A percentile compares a stretch with the other conserved stretches of the same genome.
Conservation (phyloP, 495 filamentous ascomycete species). For the Talaromyces stipitatus region DNA sequence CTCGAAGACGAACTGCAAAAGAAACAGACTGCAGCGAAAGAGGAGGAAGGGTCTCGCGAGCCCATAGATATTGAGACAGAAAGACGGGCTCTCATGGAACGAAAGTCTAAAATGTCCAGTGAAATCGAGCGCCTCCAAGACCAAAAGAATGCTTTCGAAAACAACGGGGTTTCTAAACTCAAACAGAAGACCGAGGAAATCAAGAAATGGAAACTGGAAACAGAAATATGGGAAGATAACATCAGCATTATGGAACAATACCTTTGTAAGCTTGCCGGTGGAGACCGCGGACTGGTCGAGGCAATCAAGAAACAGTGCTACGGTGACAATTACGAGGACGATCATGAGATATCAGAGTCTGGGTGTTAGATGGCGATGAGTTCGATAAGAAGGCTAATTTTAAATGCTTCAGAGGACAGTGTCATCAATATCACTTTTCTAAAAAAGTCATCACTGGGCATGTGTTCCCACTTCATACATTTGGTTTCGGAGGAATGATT, state of each 20-base stretch:
- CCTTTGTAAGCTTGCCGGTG: constrained; percentile 38
- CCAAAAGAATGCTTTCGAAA: constrained; percentile 6
- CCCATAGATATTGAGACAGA: constrained; percentile 5
- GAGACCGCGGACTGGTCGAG: constrained; percentile 44
- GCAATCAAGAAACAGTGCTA: constrained; percentile 50
- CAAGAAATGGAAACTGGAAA: constrained; percentile 34
- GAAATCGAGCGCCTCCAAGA: constrained; percentile 18
- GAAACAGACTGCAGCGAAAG: neutral
- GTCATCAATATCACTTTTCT: no score
- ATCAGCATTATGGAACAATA: constrained; percentile 58
- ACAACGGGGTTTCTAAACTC: constrained; percentile 35
- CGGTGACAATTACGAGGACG: constrained; percentile 57
- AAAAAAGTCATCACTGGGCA: no score
- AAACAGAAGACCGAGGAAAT: constrained; percentile 43
- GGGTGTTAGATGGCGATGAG: no score
- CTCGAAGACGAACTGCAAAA: constrained; percentile 12
- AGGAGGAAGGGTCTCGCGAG: constrained; percentile 15
- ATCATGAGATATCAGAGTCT: constrained; percentile 49
- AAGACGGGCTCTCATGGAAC: constrained; percentile 14
- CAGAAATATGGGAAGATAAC: constrained; percentile 55
- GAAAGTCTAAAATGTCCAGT: constrained; percentile 18
- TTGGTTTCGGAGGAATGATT: no score
- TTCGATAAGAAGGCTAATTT: no score
- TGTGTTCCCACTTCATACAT: no score
- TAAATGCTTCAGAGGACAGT: no score